A percentile compares a stretch with the other conserved stretches of the same genome.
These are phyloP conservation scores for Aphanomyces invadans DNA, from an alignment of 352 stramenopile species.

Conservation along the genomic window DNA sequence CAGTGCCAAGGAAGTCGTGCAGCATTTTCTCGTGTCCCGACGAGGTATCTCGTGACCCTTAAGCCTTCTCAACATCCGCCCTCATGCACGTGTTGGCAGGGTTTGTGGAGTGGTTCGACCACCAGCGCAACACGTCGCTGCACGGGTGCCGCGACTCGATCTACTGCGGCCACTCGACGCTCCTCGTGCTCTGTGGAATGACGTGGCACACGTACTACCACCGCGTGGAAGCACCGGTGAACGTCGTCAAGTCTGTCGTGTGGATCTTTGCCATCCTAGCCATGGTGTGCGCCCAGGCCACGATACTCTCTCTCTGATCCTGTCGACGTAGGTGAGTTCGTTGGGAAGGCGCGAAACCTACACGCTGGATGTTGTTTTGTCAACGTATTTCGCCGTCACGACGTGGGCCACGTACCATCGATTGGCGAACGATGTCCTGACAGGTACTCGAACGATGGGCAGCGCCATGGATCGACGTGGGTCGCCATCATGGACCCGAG, in stretches of 20 bases:
- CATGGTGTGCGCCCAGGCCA: slow-evolving; percentile 6
- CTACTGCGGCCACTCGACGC: slow-evolving; percentile 18
- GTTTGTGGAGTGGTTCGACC: slow-evolving; percentile 7
- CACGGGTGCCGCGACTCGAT: slow-evolving; percentile 16
- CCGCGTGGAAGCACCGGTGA: slow-evolving; percentile 9
- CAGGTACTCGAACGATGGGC: not conserved
- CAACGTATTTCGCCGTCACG: slow-evolving; percentile 19
- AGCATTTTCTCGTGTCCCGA: slow-evolving; percentile 12
- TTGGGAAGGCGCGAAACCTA: slow-evolving; percentile 12
- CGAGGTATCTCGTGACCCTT: not conserved
- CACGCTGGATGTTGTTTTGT: slow-evolving; percentile 15
- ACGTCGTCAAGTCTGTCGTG: slow-evolving; percentile 17
- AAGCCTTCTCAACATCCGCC: not conserved
- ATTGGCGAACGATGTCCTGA: slow-evolving; percentile 18
- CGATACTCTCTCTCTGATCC: no score
- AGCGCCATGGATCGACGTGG: no score
- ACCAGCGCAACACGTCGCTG: slow-evolving; percentile 3
- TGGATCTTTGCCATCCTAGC: slow-evolving; percentile 12
- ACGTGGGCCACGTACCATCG: slow-evolving; percentile 18
- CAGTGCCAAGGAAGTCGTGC: slow-evolving; percentile 11
- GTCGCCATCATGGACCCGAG: no score
- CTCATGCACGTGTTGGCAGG: not conserved
- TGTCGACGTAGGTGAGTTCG: slow-evolving; percentile 15
- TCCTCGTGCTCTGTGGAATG: slow-evolving; percentile 18
- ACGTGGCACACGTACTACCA: slow-evolving; percentile 22